Percentiles rank a stretch among this genome's conserved stretches.
phyloP scores from a whole-genome alignment of 106 monocot genomes.

The Allium cepa region DNA sequence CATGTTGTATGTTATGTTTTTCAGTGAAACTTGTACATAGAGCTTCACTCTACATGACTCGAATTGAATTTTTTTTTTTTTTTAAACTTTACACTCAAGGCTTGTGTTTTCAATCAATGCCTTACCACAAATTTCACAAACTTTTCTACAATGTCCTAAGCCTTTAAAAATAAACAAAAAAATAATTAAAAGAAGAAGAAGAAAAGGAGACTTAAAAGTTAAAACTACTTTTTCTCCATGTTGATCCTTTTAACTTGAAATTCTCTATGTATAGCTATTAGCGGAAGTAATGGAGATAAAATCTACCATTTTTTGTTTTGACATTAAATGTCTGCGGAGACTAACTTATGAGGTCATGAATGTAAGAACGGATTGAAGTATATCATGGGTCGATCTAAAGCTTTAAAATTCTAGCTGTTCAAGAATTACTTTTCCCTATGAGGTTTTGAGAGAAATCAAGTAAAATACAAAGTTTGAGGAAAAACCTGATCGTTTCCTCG shows the following conservation, averaged over 20 bases:
- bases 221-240: no score
- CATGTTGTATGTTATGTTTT: slow-evolving; percentile 13
- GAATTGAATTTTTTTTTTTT: neutral
- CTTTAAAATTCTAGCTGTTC: neutral
- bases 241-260: no score
- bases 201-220: no score
- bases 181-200: no score
- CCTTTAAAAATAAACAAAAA: no score
- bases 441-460: neutral
- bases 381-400: neutral
- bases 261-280: no score
- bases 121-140: neutral
- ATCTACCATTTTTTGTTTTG: neutral
- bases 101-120: neutral
- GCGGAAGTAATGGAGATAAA: neutral
- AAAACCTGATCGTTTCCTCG: slow-evolving; percentile 76
- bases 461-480: neutral
- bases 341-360: neutral
- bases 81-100: neutral
- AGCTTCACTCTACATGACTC: neutral
- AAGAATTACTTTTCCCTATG: neutral
- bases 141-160: no score
- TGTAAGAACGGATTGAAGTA: no score
- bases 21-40: neutral
- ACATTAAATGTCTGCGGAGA: neutral